Percentiles rank a stretch among this genome's conserved stretches.
Conservation (phyloP, 2,329 filamentous ascomycete genomes). For the Pseudopithomyces chartarum region DNA sequence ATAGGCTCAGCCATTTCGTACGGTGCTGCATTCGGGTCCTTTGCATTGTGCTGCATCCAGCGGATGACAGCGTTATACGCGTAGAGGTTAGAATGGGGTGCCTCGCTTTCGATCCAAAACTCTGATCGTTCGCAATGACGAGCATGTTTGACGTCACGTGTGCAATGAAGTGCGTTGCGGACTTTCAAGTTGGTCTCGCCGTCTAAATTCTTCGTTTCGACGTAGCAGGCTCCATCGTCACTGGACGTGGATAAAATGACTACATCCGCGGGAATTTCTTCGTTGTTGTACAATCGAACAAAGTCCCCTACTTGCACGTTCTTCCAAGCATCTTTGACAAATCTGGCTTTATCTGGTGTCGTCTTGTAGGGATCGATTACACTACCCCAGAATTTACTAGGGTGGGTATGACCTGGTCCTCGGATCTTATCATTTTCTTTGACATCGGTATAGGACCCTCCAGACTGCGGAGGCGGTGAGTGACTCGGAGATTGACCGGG, state of each 20-base stretch:
- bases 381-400: constrained; percentile 63
- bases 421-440: constrained; percentile 33
- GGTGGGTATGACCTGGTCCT: constrained; percentile 25
- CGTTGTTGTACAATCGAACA: constrained; percentile 93
- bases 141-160: constrained; percentile 81
- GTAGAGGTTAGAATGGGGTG: constrained; percentile 91
- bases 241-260: constrained; percentile 93
- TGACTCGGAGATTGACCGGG: constrained; percentile 52
- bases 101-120: constrained; percentile 88
- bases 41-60: constrained; percentile 77
- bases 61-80: constrained; percentile 88
- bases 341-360: constrained; percentile 73
- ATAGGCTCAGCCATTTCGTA: constrained; percentile 90
- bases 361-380: constrained; percentile 75
- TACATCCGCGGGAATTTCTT: constrained; percentile 92
- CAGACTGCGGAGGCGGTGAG: constrained; percentile 33
- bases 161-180: constrained; percentile 85
- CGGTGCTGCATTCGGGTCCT: constrained; percentile 64
- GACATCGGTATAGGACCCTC: constrained; percentile 23
- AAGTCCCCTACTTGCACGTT: constrained; percentile 94
- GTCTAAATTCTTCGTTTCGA: constrained; percentile 97
- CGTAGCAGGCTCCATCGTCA: constrained; percentile 90
- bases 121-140: constrained; percentile 88
- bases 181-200: constrained; percentile 98
- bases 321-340: constrained; percentile 95